A percentile compares a stretch with the other conserved stretches of the same genome.
phyloP scores from a whole-genome alignment of 306 rosid species.

The Ormosia emarginata region DNA sequence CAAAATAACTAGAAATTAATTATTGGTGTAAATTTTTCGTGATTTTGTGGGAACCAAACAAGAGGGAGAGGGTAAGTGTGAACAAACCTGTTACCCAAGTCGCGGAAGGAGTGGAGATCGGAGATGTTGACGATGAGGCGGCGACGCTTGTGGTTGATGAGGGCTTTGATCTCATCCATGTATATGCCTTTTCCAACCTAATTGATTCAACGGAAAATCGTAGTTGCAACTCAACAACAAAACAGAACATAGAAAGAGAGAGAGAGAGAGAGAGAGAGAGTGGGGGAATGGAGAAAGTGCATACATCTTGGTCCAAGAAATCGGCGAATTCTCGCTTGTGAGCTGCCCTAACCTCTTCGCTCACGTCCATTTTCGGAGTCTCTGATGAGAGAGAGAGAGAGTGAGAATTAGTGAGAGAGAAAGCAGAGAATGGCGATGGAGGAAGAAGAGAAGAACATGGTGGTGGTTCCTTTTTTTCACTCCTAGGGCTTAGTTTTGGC shows the following conservation, averaged over 20 bases:
- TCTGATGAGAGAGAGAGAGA: neutral
- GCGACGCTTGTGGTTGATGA: slow-evolving; percentile 79
- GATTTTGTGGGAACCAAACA: no score
- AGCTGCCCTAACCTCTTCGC: slow-evolving; percentile 87
- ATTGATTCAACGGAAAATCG: neutral
- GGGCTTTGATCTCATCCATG: slow-evolving; percentile 80
- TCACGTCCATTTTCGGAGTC: slow-evolving; percentile 59
- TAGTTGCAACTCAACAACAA: neutral
- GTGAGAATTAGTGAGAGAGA: neutral
- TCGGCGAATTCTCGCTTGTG: slow-evolving; percentile 87
- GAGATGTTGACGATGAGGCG: slow-evolving; percentile 89
- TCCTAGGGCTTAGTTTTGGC: slow-evolving; percentile 44
- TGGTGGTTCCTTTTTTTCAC: neutral
- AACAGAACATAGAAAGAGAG: neutral
- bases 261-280: neutral
- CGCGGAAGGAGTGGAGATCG: slow-evolving; percentile 86
- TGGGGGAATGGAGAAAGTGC: neutral
- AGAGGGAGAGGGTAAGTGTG: neutral
- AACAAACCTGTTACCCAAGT: slow-evolving; percentile 68
- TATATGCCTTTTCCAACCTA: slow-evolving; percentile 61
- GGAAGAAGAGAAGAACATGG: neutral
- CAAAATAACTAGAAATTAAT: neutral
- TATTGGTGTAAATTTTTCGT: neutral
- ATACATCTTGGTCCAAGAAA: slow-evolving; percentile 85
- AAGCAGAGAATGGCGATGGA: neutral